Evolutionary conservation across 116 monocot species (phyloP), one percentile per base, ranked within the genome.

Genomic region (Papilionanthe hybrid): DNA sequence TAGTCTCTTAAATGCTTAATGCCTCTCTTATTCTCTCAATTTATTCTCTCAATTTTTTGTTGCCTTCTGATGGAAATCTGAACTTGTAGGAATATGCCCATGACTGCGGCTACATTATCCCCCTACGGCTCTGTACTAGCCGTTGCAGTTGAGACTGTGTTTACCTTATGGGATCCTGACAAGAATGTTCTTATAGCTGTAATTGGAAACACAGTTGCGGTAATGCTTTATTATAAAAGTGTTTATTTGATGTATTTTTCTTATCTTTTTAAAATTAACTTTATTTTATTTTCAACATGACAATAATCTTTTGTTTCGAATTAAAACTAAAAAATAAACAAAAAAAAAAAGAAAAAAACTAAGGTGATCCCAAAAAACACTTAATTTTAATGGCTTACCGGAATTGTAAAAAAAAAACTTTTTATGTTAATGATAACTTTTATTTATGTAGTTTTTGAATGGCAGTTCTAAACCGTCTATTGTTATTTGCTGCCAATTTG

Each of bases 41-140:
- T 32, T 32, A 23, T 22, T 45, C 25, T 23, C 25, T 25, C 15
- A 53, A 12, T n/a, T n/a, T 32, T 32, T 2, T 32, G 1, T 32
- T 32, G 63, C 15, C 69, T 69, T 69, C n/a, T 23, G 63, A 73
- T 43, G 28, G 50, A 48, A 44, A 41, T 78, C 47, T 58, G 74
- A 76, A 76, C 6, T 48, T 86, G 81, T 87, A 97, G 96, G 89
- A 90, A 80, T 79, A 86, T 81, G 76, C 91, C 94, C 57, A 88
- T 98, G 92, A 90, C 92, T 75, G 94, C 92, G 41, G 94, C 94
- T 81, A 91, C 91, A 48, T 98, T 98, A 87, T 94, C 92, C 71
- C 77, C 84, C 81, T 94, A 98, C 86, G 98, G 98, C 68, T 91
- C 98, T 85, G 90, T 98, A 78, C 85, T 98, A 63, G 98, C 98